Conservation (phyloP, 495 filamentous ascomycete genomes). For the Symbiotaphrina buchneri region DNA sequence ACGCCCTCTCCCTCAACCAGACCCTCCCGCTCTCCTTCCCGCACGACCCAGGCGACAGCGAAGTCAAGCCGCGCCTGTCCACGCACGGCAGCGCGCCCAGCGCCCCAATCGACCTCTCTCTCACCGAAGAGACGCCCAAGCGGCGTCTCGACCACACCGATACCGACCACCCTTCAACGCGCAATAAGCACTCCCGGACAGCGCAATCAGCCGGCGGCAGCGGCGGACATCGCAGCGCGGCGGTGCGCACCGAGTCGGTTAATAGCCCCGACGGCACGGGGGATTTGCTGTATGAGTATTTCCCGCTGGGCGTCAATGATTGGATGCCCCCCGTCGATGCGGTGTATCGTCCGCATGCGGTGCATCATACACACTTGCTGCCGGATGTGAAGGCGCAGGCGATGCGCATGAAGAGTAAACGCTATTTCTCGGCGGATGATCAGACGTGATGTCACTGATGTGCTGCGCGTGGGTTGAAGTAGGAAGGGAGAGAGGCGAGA, state of each 20-base stretch:
- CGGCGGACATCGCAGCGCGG: not conserved
- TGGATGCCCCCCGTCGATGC: constrained; percentile 87
- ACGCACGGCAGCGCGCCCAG: constrained; percentile 13
- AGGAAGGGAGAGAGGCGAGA: too few species aligned
- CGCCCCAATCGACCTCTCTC: constrained; percentile 48
- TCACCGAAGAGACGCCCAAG: constrained; percentile 34
- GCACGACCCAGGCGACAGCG: constrained; percentile 16
- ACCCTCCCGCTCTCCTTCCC: constrained; percentile 1
- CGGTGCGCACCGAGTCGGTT: constrained; percentile 9
- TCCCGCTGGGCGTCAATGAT: constrained; percentile 70
- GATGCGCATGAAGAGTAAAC: constrained; percentile 46
- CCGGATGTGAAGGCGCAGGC: constrained; percentile 51
- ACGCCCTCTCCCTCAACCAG: constrained; percentile 3
- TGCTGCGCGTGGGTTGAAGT: too few species aligned
- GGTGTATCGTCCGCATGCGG: constrained; percentile 79
- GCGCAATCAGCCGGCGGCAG: too few species aligned
- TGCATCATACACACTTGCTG: constrained; percentile 66
- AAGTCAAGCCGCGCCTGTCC: constrained; percentile 23
- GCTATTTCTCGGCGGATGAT: constrained; percentile 56
- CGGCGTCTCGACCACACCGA: not conserved
- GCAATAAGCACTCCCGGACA: constrained; percentile 10
- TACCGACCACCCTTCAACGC: constrained; percentile 1
- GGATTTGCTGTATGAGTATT: constrained; percentile 78
- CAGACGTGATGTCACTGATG: constrained; percentile 1
- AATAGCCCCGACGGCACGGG: constrained; percentile 41